Conservation (phyloP, 371 early-diverging fungal genomes). For the Parasitella parasitica region DNA sequence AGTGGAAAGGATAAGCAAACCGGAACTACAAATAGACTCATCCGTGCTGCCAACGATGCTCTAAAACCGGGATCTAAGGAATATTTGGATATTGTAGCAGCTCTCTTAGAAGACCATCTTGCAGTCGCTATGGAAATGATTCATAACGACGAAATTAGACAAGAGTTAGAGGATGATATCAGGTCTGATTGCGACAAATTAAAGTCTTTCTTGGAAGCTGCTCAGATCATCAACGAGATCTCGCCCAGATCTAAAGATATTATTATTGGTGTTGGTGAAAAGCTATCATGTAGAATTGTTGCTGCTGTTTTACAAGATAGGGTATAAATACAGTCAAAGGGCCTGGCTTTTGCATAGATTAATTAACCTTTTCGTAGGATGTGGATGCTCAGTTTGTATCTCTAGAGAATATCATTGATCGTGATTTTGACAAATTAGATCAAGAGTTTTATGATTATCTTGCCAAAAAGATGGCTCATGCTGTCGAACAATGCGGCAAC, state of each 20-base stretch:
- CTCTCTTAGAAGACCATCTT: conserved; percentile 82
- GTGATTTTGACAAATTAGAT: conserved; percentile 80
- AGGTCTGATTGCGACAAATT: conserved; percentile 77
- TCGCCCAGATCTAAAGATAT: conserved; percentile 94
- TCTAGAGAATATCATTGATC: conserved; percentile 81
- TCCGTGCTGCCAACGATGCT: conserved; percentile 74
- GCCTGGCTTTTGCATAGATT: background rate
- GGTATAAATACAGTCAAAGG: conserved; percentile 16
- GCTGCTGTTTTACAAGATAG: conserved; percentile 78
- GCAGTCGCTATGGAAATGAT: conserved; percentile 66
- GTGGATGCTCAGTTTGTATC: conserved; percentile 84
- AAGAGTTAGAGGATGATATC: conserved; percentile 58
- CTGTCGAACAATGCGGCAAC: conserved; percentile 63
- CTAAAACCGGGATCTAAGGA: conserved; percentile 60
- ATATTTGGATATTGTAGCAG: conserved; percentile 74
- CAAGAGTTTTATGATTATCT: conserved; percentile 94
- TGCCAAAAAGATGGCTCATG: conserved; percentile 64
- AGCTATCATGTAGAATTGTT: conserved; percentile 87
- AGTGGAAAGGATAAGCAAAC: conserved; percentile 76
- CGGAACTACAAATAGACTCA: conserved; percentile 75
- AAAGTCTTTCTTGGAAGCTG: conserved; percentile 87
- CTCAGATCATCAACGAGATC: conserved; percentile 93
- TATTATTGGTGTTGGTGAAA: conserved; percentile 94
- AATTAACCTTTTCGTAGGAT: conserved; percentile 45
- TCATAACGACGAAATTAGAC: conserved; percentile 48